These are phyloP conservation scores for Stylonectria norvegica DNA, from an alignment of 2,329 filamentous ascomycete species.

Conservation along the genomic window DNA sequence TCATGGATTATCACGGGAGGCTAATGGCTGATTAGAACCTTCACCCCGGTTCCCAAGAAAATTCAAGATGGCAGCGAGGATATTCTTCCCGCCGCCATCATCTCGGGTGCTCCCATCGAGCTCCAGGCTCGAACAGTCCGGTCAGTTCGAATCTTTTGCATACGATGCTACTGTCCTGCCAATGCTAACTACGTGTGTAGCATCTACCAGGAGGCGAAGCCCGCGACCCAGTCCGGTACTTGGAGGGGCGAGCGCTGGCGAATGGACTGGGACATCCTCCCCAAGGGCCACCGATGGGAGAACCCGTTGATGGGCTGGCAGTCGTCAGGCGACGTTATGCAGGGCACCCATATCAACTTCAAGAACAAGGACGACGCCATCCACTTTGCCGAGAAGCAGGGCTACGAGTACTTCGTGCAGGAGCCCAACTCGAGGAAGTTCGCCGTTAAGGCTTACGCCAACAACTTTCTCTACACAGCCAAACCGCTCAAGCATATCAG, in stretches of 20 bases:
- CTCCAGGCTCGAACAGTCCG: constrained; percentile 91
- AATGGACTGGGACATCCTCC: constrained; percentile 96
- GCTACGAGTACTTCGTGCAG: constrained; percentile 98
- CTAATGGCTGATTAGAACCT: constrained; percentile 57
- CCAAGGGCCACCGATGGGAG: constrained; percentile 95
- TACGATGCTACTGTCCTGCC: neutral
- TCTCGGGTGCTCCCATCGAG: constrained; percentile 91
- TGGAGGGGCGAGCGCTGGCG: constrained; percentile 86
- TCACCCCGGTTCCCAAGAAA: constrained; percentile 84
- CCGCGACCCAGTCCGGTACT: constrained; percentile 91
- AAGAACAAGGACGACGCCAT: constrained; percentile 93
- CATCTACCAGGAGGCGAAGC: constrained; percentile 87
- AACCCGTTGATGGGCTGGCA: constrained; percentile 99
- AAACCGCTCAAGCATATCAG: constrained; percentile 85
- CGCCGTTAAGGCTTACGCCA: constrained; percentile 86
- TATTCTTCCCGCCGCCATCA: constrained; percentile 73
- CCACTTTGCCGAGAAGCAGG: constrained; percentile 94
- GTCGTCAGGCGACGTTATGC: constrained; percentile 91
- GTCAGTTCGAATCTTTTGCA: constrained; percentile 49
- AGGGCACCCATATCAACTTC: constrained; percentile 89
- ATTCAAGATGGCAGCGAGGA: constrained; percentile 90
- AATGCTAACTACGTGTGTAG: constrained; percentile 44
- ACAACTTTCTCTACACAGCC: constrained; percentile 85
- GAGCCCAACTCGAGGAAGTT: constrained; percentile 89
- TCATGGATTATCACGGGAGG: constrained; percentile 4